These are phyloP conservation scores for Geotrichum europaeum DNA, from an alignment of 1,139 yeast species.

Conservation along the genomic window DNA sequence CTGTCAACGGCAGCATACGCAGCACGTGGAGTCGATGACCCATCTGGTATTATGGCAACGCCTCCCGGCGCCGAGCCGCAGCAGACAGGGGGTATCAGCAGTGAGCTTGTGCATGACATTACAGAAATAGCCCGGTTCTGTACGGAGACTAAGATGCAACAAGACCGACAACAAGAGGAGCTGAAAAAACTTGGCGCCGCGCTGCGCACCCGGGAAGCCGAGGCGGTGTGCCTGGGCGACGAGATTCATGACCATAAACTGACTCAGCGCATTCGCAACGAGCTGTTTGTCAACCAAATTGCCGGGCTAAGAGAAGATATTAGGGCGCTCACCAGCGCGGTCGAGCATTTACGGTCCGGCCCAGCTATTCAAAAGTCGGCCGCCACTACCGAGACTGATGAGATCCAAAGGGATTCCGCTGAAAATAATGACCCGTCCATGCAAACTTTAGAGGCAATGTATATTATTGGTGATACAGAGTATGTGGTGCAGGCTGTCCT, in stretches of 20 bases:
- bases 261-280: background rate
- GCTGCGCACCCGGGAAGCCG: background rate
- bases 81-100: slow-evolving; percentile 10
- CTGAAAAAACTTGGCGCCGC: background rate
- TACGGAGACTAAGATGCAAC: slow-evolving; percentile 4
- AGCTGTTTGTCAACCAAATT: background rate
- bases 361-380: background rate
- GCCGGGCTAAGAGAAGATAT: background rate
- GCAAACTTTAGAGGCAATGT: background rate
- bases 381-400: background rate
- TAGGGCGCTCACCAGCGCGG: background rate
- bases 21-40: background rate
- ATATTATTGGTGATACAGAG: background rate
- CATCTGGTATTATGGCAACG: background rate
- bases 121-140: slow-evolving; percentile 2
- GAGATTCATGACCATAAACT: background rate
- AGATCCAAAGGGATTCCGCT: background rate
- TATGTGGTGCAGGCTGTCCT: background rate
- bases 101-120: slow-evolving; percentile 4
- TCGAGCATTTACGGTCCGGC: background rate
- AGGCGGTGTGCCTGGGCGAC: background rate
- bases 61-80: background rate
- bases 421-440: background rate
- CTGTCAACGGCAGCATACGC: background rate
- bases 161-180: background rate